A percentile compares a stretch with the other conserved stretches of the same genome.
These are phyloP conservation scores for Gautieria morchelliformis DNA, from an alignment of 768 basidiomycete species.

Conservation along the genomic window DNA sequence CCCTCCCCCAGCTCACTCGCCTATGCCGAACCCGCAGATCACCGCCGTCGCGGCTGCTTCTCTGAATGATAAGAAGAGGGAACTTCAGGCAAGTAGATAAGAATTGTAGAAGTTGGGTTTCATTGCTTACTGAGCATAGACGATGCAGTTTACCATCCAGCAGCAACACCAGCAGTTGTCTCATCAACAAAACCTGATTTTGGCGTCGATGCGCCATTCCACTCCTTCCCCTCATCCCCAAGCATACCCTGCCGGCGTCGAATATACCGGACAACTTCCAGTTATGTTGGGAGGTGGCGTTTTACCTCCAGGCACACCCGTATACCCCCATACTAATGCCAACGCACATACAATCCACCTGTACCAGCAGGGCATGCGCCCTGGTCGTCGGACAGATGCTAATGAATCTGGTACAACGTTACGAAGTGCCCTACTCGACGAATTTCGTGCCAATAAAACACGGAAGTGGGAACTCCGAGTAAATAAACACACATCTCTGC, in stretches of 20 bases:
- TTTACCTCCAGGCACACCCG: conserved; percentile 24
- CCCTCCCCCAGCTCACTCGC: conserved; percentile 37
- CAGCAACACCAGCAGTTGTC: conserved; percentile 31
- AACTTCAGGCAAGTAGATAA: conserved; percentile 36
- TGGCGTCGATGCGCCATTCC: conserved; percentile 29
- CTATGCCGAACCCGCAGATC: conserved; percentile 43
- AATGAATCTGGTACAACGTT: conserved; percentile 27
- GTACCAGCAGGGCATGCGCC: conserved; percentile 32
- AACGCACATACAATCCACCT: conserved; percentile 20
- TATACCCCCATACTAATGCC: conserved; percentile 34
- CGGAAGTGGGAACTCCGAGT: conserved; percentile 79
- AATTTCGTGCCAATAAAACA: conserved; percentile 73
- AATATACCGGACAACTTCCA: conserved; percentile 39
- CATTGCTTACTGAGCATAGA: conserved; percentile 11
- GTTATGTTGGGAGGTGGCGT: conserved; percentile 25
- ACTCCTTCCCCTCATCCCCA: conserved; percentile 35
- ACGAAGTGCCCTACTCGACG: conserved; percentile 71
- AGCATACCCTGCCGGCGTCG: conserved; percentile 34
- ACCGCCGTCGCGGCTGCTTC: conserved; percentile 29
- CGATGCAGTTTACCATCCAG: conserved; percentile 32
- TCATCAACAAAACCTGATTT: conserved; percentile 30
- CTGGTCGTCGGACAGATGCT: conserved; percentile 36
- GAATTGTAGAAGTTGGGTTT: conserved; percentile 4
- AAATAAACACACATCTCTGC: conserved; percentile 1
- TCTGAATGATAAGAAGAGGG: conserved; percentile 46